Percentiles rank a stretch among this genome's conserved stretches.
These are phyloP conservation scores for Fusarium sp. DNA, from an alignment of 2,329 filamentous ascomycete species.

Conservation along the genomic window DNA sequence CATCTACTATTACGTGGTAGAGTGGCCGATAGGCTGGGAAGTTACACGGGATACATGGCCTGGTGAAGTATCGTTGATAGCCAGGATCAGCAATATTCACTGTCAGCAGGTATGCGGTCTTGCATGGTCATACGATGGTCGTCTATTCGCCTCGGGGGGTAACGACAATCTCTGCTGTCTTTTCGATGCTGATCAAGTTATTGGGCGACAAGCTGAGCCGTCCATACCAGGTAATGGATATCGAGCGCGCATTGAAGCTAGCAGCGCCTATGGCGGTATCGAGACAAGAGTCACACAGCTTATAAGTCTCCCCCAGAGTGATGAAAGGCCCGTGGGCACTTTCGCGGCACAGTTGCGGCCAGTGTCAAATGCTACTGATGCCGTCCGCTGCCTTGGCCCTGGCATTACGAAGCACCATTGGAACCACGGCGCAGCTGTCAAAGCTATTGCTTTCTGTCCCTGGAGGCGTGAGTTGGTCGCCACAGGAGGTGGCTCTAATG, in stretches of 20 bases:
- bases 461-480: constrained; percentile 91
- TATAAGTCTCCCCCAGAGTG: not conserved
- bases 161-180: constrained; percentile 93
- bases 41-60: constrained; percentile 76
- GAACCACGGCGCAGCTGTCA: constrained; percentile 87
- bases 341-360: constrained; percentile 47
- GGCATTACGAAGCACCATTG: constrained; percentile 78
- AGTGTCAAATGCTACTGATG: constrained; percentile 49
- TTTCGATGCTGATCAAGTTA: constrained; percentile 75
- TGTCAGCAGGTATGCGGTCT: constrained; percentile 92
- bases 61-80: constrained; percentile 81
- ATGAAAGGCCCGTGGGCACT: constrained; percentile 8
- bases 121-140: constrained; percentile 84
- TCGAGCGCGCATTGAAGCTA: constrained; percentile 10
- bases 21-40: constrained; percentile 80
- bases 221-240: constrained; percentile 1
- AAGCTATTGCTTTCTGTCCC: constrained; percentile 96
- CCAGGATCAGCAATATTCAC: constrained; percentile 78
- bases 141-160: constrained; percentile 84
- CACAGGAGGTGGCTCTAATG: constrained; percentile 92
- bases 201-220: constrained; percentile 46
- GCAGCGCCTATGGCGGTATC: constrained; percentile 22
- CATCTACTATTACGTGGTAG: constrained; percentile 88
- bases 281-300: constrained; percentile 27
- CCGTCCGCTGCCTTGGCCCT: constrained; percentile 62